Conservation (phyloP, 1,284 basidiomycete genomes). For the Pyrrhoderma noxium region DNA sequence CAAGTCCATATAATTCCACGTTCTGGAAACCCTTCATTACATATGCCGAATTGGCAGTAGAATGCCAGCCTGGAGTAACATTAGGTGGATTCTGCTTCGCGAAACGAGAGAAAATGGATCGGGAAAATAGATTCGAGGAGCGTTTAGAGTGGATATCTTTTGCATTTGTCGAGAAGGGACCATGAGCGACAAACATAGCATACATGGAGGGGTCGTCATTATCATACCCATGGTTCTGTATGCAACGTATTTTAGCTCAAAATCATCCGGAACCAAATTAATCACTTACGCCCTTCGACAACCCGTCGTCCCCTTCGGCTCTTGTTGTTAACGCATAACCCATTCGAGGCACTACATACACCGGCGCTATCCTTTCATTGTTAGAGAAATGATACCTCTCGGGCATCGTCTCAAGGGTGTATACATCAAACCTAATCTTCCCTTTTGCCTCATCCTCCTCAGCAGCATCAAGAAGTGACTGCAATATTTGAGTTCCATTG, state of each 20-base stretch:
- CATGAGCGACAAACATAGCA: slow-evolving; percentile 85
- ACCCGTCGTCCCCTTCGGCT: slow-evolving; percentile 51
- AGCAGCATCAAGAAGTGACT: slow-evolving; percentile 46
- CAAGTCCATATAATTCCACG: slow-evolving; percentile 78
- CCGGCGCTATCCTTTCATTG: slow-evolving; percentile 72
- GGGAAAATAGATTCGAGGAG: slow-evolving; percentile 11
- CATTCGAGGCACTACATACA: slow-evolving; percentile 78
- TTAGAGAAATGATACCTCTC: slow-evolving; percentile 68
- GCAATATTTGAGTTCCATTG: slow-evolving; percentile 50
- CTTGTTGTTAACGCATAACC: slow-evolving; percentile 67
- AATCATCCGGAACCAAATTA: not conserved
- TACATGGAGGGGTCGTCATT: slow-evolving; percentile 73
- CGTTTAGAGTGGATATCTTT: slow-evolving; percentile 45
- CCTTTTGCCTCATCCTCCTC: slow-evolving; percentile 42
- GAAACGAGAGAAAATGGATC: slow-evolving; percentile 18
- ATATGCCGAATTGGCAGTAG: slow-evolving; percentile 52
- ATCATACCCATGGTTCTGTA: slow-evolving; percentile 79
- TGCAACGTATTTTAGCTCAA: slow-evolving; percentile 1
- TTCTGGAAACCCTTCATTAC: slow-evolving; percentile 79
- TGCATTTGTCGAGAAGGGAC: slow-evolving; percentile 68
- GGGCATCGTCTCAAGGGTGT: slow-evolving; percentile 77
- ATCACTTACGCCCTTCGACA: slow-evolving; percentile 68
- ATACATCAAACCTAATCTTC: slow-evolving; percentile 53
- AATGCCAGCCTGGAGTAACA: slow-evolving; percentile 48
- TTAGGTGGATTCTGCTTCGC: slow-evolving; percentile 23